Conservation (phyloP, 108 stramenopile species). For the Asterionellopsis glacialis region DNA sequence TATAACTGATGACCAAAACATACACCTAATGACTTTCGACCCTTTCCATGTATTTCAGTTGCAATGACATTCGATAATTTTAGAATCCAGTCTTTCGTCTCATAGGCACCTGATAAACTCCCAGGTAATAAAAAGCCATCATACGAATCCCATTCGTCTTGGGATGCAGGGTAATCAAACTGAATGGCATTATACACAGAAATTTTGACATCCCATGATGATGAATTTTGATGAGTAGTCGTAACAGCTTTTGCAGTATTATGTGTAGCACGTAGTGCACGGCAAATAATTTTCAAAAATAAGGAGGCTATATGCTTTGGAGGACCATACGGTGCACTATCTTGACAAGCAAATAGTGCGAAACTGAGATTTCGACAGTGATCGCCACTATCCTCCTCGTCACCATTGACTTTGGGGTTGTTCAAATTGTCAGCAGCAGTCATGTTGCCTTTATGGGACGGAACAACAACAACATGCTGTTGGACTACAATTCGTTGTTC, state of each 20-base stretch:
- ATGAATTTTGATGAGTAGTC: background rate
- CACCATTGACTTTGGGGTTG: too few relatives aligned
- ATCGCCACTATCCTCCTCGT: too few relatives aligned
- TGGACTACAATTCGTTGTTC: too few relatives aligned
- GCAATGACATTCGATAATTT: slow-evolving; percentile 46
- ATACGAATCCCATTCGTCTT: slow-evolving; percentile 36
- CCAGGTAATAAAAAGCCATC: slow-evolving; percentile 76
- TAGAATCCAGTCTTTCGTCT: slow-evolving; percentile 49
- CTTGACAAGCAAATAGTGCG: slow-evolving; percentile 65
- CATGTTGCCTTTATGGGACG: too few relatives aligned
- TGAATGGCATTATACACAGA: slow-evolving; percentile 43
- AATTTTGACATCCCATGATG: slow-evolving; percentile 16
- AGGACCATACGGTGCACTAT: slow-evolving; percentile 69
- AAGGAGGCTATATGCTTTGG: slow-evolving; percentile 51
- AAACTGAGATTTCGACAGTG: slow-evolving; percentile 10
- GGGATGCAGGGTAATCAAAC: slow-evolving; percentile 44
- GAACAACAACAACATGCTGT: too few relatives aligned
- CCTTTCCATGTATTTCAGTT: slow-evolving; percentile 40
- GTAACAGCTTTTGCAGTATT: background rate
- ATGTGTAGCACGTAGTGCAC: slow-evolving; percentile 1
- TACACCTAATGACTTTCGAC: slow-evolving; percentile 53
- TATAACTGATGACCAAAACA: slow-evolving; percentile 85
- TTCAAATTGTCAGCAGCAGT: too few relatives aligned
- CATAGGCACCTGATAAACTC: slow-evolving; percentile 67
- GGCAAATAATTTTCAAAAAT: slow-evolving; percentile 55